Evolutionary conservation across 2,329 filamentous ascomycete species (phyloP), one percentile per base, ranked within the genome.

Genomic region (Biscogniauxia marginata): DNA sequence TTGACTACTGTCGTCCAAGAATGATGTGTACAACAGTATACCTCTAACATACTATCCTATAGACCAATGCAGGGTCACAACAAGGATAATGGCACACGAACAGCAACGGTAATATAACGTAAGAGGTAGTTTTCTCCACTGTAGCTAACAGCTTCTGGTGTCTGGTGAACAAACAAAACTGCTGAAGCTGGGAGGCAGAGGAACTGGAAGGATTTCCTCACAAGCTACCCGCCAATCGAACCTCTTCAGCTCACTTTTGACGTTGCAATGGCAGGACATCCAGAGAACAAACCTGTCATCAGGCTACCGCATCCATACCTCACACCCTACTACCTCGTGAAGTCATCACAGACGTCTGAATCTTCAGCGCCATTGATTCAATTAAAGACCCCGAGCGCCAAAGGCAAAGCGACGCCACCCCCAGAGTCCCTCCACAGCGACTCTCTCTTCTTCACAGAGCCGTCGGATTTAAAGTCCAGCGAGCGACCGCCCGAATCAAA

Each of bases 291-390:
- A 62, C 72, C 71, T 20, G 64, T 79, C 54, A 65, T 81, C 63
- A 77, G 76, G 71, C 77, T 81, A 34, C 79, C 79, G 53, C 76
- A 81, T 61, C 79, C 79, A 2, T 80, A 80, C 67, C 73, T 75
- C 44, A 75, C 75, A 39, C 73, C 78, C 52, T 81, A 80, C 67
- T 64, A 70, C 7, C 63, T 80, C 45, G 68, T 71, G 52, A 74
- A 72, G 57, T 67, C 68, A n/a, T 60, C 60, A n/a, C 66, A 63
- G 43, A 61, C 58, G 13, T 57, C 58, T 25, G 66, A 69, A 22
- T 55, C 60, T 8, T 59, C 67, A 18, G 53, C 65, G 9, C 61
- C 66, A 13, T 69, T 75, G 46, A 75, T 74, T 64, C 74, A 71
- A 56, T 63, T 80, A 47, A 64, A 65, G 60, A 46, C 68, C 20